A percentile compares a stretch with the other conserved stretches of the same genome.
Conservation (phyloP, 352 stramenopile genomes). For the Phytophthora gonapodyides region DNA sequence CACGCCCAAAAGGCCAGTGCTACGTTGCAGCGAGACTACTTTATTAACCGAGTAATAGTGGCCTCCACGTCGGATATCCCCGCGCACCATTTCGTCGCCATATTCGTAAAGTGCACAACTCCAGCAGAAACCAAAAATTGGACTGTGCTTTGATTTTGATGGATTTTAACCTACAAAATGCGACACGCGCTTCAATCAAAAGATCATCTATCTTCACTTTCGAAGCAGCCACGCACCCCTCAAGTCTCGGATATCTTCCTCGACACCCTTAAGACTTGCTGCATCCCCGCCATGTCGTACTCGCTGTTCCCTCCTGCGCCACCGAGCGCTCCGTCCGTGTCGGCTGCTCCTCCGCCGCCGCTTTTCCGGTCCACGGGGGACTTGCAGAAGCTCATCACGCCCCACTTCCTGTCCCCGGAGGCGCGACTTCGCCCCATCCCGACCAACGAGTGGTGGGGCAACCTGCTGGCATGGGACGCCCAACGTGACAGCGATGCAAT, state of each 20-base stretch:
- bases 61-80: too few relatives aligned
- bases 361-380: slow-evolving; percentile 57
- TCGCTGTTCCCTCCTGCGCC: slow-evolving; percentile 19
- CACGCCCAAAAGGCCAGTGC: too few relatives aligned
- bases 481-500: slow-evolving; percentile 70
- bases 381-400: slow-evolving; percentile 54
- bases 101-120: too few relatives aligned
- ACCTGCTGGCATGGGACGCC: slow-evolving; percentile 68
- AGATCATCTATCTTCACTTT: slow-evolving; percentile 22
- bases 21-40: too few relatives aligned
- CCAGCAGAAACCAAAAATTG: too few relatives aligned
- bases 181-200: slow-evolving; percentile 13
- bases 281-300: slow-evolving; percentile 28
- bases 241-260: slow-evolving; percentile 18
- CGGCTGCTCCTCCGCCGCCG: slow-evolving; percentile 31
- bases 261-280: background rate
- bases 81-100: too few relatives aligned
- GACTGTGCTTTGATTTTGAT: background rate
- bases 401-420: slow-evolving; percentile 44
- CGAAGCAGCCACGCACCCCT: slow-evolving; percentile 18
- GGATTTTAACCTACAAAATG: slow-evolving; percentile 18
- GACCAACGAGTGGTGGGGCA: slow-evolving; percentile 88
- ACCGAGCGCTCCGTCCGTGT: slow-evolving; percentile 1
- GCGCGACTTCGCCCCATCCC: slow-evolving; percentile 49
- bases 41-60: too few relatives aligned